A percentile compares a stretch with the other conserved stretches of the same genome.
Conservation (phyloP, 441 rosid species). For the Theobroma grandiflorum region DNA sequence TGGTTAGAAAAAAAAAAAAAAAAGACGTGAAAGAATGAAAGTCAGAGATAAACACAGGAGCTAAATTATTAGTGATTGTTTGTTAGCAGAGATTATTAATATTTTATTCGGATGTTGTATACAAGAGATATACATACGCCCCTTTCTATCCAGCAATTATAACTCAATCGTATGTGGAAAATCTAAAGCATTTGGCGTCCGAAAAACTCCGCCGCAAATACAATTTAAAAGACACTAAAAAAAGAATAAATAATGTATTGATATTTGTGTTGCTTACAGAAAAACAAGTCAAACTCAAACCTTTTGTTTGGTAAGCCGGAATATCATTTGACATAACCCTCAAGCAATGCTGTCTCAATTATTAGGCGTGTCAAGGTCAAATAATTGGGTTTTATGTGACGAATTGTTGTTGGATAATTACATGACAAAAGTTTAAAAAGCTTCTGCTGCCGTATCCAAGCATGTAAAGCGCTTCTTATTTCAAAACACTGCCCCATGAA, state of each 20-base stretch:
- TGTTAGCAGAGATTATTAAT: too few species aligned
- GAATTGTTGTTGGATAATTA: background rate
- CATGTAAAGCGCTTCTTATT: background rate
- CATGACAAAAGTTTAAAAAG: background rate
- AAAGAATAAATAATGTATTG: background rate
- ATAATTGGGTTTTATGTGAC: background rate
- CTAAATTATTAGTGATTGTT: too few species aligned
- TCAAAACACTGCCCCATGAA: background rate
- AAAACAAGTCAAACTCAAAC: slow-evolving; percentile 10
- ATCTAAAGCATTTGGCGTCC: background rate
- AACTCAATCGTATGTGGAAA: background rate
- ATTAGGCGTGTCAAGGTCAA: background rate
- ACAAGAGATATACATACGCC: too few species aligned
- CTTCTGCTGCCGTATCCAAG: background rate
- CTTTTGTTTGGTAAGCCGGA: background rate
- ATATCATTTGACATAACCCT: background rate
- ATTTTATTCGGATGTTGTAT: too few species aligned
- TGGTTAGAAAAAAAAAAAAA: too few species aligned
- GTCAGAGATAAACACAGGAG: too few species aligned
- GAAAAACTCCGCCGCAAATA: background rate
- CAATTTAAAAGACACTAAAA: background rate
- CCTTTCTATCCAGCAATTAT: too few species aligned
- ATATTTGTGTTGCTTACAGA: background rate
- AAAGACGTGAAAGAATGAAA: too few species aligned
- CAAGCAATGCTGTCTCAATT: background rate